Base-by-base conservation (phyloP, 2,329 filamentous ascomycete species). In the Alternaria ethzedia region DNA sequence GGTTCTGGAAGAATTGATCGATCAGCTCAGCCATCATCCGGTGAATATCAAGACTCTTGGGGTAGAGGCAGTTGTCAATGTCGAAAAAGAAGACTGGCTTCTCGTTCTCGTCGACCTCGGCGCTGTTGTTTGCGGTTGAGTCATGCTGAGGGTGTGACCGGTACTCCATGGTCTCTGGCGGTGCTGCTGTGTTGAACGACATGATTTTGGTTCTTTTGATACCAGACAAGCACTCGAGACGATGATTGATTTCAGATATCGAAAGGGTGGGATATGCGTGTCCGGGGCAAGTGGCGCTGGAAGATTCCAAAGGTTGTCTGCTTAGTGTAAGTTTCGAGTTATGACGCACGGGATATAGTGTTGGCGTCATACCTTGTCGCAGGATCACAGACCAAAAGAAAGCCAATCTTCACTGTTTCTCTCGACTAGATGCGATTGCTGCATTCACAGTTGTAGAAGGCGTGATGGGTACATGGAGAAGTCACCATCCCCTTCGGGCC, bases 61-160 rank as follows among this genome's bases (percentile, higher is more conserved):
- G 89, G 76, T 97, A 98, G 59, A 98, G 88, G 82, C 96, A 99
- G 78, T 99, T 99, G 85, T 99, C 96, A 76, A 99, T 98, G 78
- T 99, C 96, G 77, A 97, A 98, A 80, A 88, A 89, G 79, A 89
- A 87, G 20, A 92, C 84, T 2, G 86, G 84, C 66, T 87, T 81
- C 59, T 77, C 76, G 41, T 64, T 61, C 44, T 75, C 47, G 26
- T 66, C 68, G 57, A 70, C 70, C 76, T 77, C 78, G 21, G 45
- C 23, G 15, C 4, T 44, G 43, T 17, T 41, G 23, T 43, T 59
- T n/a, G 41, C 15, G 7, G 56, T 36, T 59, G 60, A 59, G 44
- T 59, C 60, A 50, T 59, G 50, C 36, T 59, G 56, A 41, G 51
- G 4, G 6, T 60, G 50, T 6, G 50, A 61, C 28, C 60, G 56